Evolutionary conservation across 352 stramenopile species (phyloP), one percentile per base, ranked within the genome.

Genomic region (Halophytophthora polymorphica): DNA sequence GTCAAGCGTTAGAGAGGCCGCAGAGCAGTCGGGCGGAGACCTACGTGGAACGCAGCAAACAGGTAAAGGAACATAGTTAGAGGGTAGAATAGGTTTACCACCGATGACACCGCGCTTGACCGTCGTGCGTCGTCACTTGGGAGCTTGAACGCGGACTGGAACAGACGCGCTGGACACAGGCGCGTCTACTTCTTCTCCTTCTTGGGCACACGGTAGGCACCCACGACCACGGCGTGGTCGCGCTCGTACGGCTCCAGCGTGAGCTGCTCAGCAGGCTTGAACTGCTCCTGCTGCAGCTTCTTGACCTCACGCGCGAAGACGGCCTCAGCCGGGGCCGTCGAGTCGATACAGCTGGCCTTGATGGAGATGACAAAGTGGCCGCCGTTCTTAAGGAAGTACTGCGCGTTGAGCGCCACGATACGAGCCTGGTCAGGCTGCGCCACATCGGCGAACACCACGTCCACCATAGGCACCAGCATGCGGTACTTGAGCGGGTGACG

Each of bases 321-420:
- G 15, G 96, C 97, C 79, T 99, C 97, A 55, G 97, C 90, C 51
- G 95, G 78, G 35, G 96, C 96, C 39, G 97, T 99, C 23, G 94
- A 98, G 84, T 99, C 97, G 70, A 99, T 98, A 78, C 97, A 99
- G 72, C 81, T 98, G 46, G 97, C 97, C 85, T 99, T 99, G 84
- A 99, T 98, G 39, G 96, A 98, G 71, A 99, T 98, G 11, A 99
- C 95, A 46, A 98, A 98, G 86, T 99, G 96, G 56, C 97, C 97
- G 56, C 96, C 96, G 78, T 98, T 99, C 78, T 98, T 98, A 44
- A 99, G 78, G 77, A 99, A 99, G 82, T 99, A 98, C 69, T 98
- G 96, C 13, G 96, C 87, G 77, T 99, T 99, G 38, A 99, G 69
- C 7, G 93, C 96, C 35, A 99, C 97, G 58, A 99, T 99, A 89